Base-by-base conservation (phyloP, 1,284 basidiomycete species). In the Fomitiporia mediterranea region DNA sequence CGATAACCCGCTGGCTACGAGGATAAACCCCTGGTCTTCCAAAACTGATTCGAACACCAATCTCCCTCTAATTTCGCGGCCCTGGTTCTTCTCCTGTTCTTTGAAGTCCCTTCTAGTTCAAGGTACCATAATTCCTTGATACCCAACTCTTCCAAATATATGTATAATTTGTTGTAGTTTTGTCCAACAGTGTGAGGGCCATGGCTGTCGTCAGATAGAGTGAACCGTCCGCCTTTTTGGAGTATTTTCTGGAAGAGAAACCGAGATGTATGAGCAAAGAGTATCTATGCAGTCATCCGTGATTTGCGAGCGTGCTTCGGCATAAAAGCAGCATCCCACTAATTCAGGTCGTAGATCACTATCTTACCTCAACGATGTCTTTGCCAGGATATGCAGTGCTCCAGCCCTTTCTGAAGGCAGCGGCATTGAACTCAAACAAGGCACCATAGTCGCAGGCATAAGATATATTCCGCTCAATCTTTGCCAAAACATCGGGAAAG, bases 191-290 rank as follows among this genome's bases (percentile, higher is more conserved):
- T 84, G 37, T 84, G 80, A 1, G 92, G 87, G 0, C 94, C 94
- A 66, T 99, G 96, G 56, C 94, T 96, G 70, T 99, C 96, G 69
- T 99, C 96, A 1, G 95, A 98, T 17, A 98, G 77, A 19, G 89
- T 84, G 57, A 98, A 79, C 21, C 83, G 80, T 0, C 96, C 96
- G 4, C 79, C 79, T 35, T 76, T 68, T 17, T 74, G 65, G 11
- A 82, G 64, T 58, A 98, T 91, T 15, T 90, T 68, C 90, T 95
- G 62, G 48, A 9, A 37, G 21, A 53, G 43, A 28, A 50, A 59
- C 32, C 28, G 42, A 37, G 53, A 51, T 34, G 19, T 46, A 30
- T 47, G 56, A 51, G 15, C 55, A 43, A 49, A 49, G 39, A 6
- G 38, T 57, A 49, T 49, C 44, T n/a, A 28, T 28, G 23, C 25